Evolutionary conservation across 805 yeast genomes (phyloP), one percentile per base, ranked within the genome.

Genomic region (Candida methanosorbosa): DNA sequence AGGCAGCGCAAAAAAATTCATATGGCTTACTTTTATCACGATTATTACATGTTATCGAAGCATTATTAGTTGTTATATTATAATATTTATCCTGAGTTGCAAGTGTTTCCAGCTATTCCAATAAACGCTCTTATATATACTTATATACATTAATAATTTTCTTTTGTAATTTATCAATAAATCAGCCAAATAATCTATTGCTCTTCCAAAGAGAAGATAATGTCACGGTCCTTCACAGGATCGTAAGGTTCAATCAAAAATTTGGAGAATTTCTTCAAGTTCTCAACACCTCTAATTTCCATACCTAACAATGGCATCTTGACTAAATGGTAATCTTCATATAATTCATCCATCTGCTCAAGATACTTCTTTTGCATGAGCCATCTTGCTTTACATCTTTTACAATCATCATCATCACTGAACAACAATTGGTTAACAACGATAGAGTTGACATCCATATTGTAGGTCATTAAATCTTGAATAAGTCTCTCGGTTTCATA

Each of bases 401-500:
- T 81, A 64, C 98, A 92, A 41, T 75, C 72, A 44, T 76, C 84
- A 32, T 75, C 80, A 36, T 72, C 81, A n/a, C 96, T 92, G 62
- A 81, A 84, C 40, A 92, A 66, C 44, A 92, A 70, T 63, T 92
- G 98, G 64, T 92, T 92, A 35, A 94, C 95, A 42, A 92, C 88
- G 51, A 92, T 92, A 26, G 96, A 82, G 60, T 87, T 90, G 42
- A 94, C 95, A 59, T 92, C 99, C 81, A 92, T 92, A 45, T 87
- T 83, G 62, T 85, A 92, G 36, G 90, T 78, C 62, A 87, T 81
- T 57, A 92, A 74, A 58, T 92, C 99, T 65, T 92, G 99, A 46
- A 92, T 84, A 78, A 92, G 75, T 64, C 99, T 79, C 64, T 92
- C 99, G 15, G 97, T 90, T 62, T 92, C 99, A 60, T 92, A 92